Percentiles rank a stretch among this genome's conserved stretches.
These are phyloP conservation scores for Magnolia changhungtana DNA, from an alignment of 164 flowering plant species.

Conservation along the genomic window DNA sequence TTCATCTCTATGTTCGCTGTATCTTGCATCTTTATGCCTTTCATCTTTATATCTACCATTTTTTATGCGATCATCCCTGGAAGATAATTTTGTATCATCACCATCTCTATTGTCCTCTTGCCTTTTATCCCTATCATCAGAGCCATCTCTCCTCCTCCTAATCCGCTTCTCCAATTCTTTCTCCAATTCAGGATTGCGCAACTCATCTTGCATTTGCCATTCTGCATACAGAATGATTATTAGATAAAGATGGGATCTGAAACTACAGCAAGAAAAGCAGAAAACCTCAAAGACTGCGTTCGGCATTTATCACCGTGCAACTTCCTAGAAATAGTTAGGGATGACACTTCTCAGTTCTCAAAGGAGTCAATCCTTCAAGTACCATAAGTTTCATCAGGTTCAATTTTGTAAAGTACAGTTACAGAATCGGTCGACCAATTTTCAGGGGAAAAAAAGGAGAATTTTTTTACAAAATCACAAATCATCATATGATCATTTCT, in stretches of 20 bases:
- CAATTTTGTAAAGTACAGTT: neutral
- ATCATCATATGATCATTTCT: neutral
- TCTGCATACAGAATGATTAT: slow-evolving; percentile 20
- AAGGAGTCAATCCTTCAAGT: neutral
- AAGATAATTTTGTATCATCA: slow-evolving; percentile 38
- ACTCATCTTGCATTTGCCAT: slow-evolving; percentile 31
- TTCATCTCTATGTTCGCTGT: slow-evolving; percentile 30
- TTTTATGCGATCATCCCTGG: slow-evolving; percentile 32
- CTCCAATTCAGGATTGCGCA: slow-evolving; percentile 48
- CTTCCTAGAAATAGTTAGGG: neutral
- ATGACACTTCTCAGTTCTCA: neutral
- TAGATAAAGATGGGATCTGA: neutral
- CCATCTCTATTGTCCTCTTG: slow-evolving; percentile 39
- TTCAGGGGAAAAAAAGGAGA: neutral
- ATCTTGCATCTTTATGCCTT: slow-evolving; percentile 32
- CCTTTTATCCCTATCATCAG: slow-evolving; percentile 43
- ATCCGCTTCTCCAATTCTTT: slow-evolving; percentile 54
- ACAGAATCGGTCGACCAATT: neutral
- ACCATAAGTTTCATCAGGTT: neutral
- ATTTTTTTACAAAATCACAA: neutral
- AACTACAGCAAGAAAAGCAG: neutral
- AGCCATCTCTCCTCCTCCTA: slow-evolving; percentile 38
- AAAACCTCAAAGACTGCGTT: too few species aligned
- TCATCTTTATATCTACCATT: slow-evolving; percentile 30
- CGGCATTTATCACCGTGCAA: neutral